Percentiles rank a stretch among this genome's conserved stretches.
Conservation (phyloP, 371 early-diverging fungal genomes). For the Mucor irregularis region DNA sequence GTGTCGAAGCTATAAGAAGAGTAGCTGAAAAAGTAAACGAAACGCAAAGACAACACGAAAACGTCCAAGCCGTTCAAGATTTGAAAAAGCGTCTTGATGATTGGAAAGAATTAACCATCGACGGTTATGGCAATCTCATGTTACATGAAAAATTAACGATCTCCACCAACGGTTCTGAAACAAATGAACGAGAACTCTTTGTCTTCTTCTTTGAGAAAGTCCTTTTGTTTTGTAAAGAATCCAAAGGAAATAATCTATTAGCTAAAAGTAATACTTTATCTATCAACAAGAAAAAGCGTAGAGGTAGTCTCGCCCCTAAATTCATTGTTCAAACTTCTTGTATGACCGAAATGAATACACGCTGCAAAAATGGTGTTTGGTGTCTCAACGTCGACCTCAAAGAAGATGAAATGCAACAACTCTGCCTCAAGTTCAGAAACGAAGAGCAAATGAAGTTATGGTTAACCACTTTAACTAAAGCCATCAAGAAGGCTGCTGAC, state of each 20-base stretch:
- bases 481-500: constrained; percentile 24
- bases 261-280: constrained; percentile 49
- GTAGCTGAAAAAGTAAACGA: constrained; percentile 93
- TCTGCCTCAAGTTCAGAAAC: constrained; percentile 83
- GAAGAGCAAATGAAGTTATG: constrained; percentile 91
- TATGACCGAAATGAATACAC: constrained; percentile 1
- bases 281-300: constrained; percentile 46
- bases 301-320: constrained; percentile 69
- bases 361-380: constrained; percentile 38
- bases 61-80: constrained; percentile 73
- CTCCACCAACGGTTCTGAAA: constrained; percentile 34
- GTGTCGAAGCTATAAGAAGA: constrained; percentile 79
- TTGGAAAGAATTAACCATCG: constrained; percentile 23
- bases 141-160: constrained; percentile 83
- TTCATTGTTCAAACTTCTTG: constrained; percentile 24
- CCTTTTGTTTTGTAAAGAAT: constrained; percentile 75
- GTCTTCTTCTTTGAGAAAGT: constrained; percentile 90
- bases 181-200: constrained; percentile 74
- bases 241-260: constrained; percentile 42
- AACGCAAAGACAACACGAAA: constrained; percentile 86
- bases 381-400: constrained; percentile 72
- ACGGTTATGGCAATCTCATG: constrained; percentile 79
- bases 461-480: constrained; percentile 71
- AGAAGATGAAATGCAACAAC: constrained; percentile 74
- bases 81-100: constrained; percentile 68